Base-by-base conservation (phyloP, 1,139 yeast genomes). In the Geotrichum macrosporum region DNA sequence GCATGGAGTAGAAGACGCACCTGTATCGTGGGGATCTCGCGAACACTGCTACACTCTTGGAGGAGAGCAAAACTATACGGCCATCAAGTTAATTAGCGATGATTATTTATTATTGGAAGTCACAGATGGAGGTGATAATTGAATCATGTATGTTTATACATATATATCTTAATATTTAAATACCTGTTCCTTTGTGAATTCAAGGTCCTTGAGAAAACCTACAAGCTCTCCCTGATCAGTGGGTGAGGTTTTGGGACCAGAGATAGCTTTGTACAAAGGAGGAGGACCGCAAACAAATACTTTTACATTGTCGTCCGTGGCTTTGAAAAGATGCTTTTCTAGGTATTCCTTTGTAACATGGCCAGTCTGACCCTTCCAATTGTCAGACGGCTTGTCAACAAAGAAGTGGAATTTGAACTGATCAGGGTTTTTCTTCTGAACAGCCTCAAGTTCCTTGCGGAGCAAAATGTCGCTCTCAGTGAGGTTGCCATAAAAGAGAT, bases 251-350 rank as follows among this genome's bases (percentile, higher is more conserved):
- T 92, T 92, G 60, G 70, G 68, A 64, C 98, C 99, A 35, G 96
- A 87, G 58, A 88, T 66, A 57, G 95, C 84, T 57, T 84, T 74
- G 75, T 81, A 79, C 71, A 87, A 56, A 47, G 87, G 85, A 61
- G 94, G 92, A 48, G 96, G 95, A 57, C 96, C 98, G 73, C 97
- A 87, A 57, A 85, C 81, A 65, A 88, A 82, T 55, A 85, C 76
- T 68, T 85, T 80, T 65, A 81, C 72, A 59, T 79, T 74, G 55
- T 71, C 79, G 54, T 77, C 71, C 46, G 82, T 72, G 54, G 77
- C 74, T 55, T 85, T 78, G 59, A 83, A 73, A 48, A 68, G 39
- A 68, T 80, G 68, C 54, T 68, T 66, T 48, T 62, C 53, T 61
- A 87, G 70, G 63, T 74, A 77, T 36, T 84, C 94, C 65, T 83